Evolutionary conservation across 225 moss, liverwort and hornwort genomes (phyloP).

Genomic region (Bryoerythrophyllum caledonicum): DNA sequence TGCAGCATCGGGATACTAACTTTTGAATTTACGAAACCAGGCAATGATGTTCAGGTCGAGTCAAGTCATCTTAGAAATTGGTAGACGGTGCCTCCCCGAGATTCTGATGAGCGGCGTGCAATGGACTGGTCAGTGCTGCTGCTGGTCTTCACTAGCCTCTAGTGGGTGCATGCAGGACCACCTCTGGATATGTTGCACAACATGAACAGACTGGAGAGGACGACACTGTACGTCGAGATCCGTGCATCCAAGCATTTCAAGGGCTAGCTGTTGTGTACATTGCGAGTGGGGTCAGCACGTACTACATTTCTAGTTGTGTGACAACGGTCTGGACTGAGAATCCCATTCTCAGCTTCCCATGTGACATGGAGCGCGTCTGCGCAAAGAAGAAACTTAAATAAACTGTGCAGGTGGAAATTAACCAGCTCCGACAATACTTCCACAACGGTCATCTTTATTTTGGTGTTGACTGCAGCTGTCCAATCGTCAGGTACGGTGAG

Average conservation of each 20-base stretch:
- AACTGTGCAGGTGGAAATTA: not conserved
- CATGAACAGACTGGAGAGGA: slow-evolving; percentile 41
- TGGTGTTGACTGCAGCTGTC: too few species aligned
- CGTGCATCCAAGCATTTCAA: slow-evolving; percentile 52
- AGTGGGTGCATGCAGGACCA: not conserved
- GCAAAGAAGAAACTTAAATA: not conserved
- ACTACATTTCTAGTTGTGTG: not conserved
- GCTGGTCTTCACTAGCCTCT: not conserved
- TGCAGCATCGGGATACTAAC: not conserved
- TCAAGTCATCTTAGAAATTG: not conserved
- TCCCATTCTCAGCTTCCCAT: not conserved
- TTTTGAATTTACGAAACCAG: not conserved
- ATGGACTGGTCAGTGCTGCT: not conserved
- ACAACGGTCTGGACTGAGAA: not conserved
- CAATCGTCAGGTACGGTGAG: not conserved
- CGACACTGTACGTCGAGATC: slow-evolving; percentile 41
- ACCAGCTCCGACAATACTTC: not conserved
- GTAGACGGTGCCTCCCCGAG: not conserved
- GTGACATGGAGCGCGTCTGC: not conserved
- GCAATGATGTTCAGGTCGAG: not conserved
- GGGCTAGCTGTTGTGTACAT: slow-evolving; percentile 22
- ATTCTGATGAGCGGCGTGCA: slow-evolving; percentile 13
- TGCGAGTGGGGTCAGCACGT: not conserved
- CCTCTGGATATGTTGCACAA: slow-evolving; percentile 6
- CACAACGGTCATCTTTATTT: not conserved